Base-by-base conservation (phyloP, 2,329 filamentous ascomycete species). In the Cladobotryum protrusum region DNA sequence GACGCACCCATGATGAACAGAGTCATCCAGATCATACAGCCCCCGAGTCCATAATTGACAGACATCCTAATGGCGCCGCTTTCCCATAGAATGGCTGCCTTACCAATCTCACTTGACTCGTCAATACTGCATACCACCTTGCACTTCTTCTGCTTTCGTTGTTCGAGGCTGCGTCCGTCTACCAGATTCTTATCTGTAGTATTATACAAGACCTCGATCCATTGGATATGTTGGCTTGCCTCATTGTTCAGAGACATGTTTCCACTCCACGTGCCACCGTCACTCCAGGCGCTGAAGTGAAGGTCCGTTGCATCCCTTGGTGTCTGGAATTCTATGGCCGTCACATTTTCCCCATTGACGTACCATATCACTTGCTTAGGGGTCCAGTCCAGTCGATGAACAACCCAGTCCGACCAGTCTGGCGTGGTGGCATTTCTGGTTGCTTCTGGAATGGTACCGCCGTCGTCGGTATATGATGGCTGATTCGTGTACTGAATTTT, bases 171-270 rank as follows among this genome's bases (percentile, higher is more conserved):
- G 9, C 33, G 41, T 43, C 43, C 17, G 19, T 55, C 20, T 32
- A 45, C 17, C 3, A 29, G 5, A 20, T 32, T n/a, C 19, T 43
- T 53, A 48, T 19, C 11, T 0, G 69, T 74, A 13, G 59, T 62
- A 54, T 79, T 78, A 58, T 77, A 83, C 18, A 79, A 70, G 63
- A 84, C 70, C 59, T 84, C 78, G 42, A 83, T 74, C 80, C 79
- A 84, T 66, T 81, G 76, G 17, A 85, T 71, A 58, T 84, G 77
- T 58, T 83, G 67, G 53, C 72, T 74, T 0, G 80, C 79, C 41
- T 70, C 69, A 12, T 65, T 68, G 3, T 69, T 67, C 4, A 71
- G 59, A 5, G 61, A 71, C 81, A 85, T 83, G 47, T 78, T 75
- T 11, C 79, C 80, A 41, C 74, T 75, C 80, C 79, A 84, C 42